Percentiles rank a stretch among this genome's conserved stretches.
Evolutionary conservation across 371 early-diverging fungal genomes (phyloP).

Genomic region (Mortierella sp.): DNA sequence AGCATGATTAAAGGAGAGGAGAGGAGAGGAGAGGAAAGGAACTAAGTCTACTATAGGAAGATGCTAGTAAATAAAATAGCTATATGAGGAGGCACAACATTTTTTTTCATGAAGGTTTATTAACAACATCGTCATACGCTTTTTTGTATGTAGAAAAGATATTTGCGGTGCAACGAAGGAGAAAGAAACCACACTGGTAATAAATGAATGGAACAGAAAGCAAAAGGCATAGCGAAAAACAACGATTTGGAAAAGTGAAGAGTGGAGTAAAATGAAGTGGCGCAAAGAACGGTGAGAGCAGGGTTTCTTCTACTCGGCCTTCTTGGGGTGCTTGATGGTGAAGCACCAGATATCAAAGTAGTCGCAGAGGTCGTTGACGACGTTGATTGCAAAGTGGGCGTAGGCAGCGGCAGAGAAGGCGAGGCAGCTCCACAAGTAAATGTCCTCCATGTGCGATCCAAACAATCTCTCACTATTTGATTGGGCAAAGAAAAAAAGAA

Average conservation of each 20-base stretch:
- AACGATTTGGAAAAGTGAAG: background rate
- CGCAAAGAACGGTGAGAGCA: background rate
- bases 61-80: background rate
- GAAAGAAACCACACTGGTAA: too few relatives aligned
- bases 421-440: conserved; percentile 68
- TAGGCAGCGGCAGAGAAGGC: conserved; percentile 72
- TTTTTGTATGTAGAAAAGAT: background rate
- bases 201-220: too few relatives aligned
- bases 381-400: conserved; percentile 75
- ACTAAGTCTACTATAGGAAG: background rate
- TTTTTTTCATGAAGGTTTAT: background rate
- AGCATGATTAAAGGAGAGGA: conserved; percentile 24
- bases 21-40: background rate
- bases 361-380: conserved; percentile 87
- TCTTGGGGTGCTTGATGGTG: conserved; percentile 79
- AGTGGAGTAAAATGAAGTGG: background rate
- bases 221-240: background rate
- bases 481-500: conserved; percentile 11
- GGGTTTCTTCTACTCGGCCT: conserved; percentile 25
- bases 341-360: conserved; percentile 90
- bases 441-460: conserved; percentile 61
- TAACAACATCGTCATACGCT: background rate
- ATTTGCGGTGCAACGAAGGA: too few relatives aligned
- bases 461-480: conserved; percentile 52
- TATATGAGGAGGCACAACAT: background rate